Percentiles rank a stretch among this genome's conserved stretches.
These are phyloP conservation scores for Starmera dryadoides DNA, from an alignment of 805 yeast species.

Conservation along the genomic window DNA sequence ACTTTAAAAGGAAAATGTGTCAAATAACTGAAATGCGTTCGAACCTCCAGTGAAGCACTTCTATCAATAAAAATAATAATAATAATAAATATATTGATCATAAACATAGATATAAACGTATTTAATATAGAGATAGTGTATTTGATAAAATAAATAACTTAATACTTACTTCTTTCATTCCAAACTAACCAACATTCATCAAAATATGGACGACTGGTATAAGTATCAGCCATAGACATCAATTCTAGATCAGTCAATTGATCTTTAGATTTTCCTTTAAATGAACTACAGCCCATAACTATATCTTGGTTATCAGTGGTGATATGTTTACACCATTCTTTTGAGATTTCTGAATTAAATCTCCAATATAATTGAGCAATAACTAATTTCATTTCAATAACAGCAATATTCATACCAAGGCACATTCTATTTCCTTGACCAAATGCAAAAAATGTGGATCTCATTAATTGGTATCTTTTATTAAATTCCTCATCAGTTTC, in stretches of 20 bases:
- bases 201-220: conserved; percentile 43
- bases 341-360: conserved; percentile 30
- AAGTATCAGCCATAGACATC: conserved; percentile 52
- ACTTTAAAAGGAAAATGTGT: too few relatives aligned
- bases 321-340: conserved; percentile 35
- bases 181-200: conserved; percentile 44
- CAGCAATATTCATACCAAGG: conserved; percentile 61
- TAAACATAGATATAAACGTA: too few relatives aligned
- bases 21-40: too few relatives aligned
- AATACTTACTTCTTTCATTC: too few relatives aligned
- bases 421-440: conserved; percentile 75
- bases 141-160: too few relatives aligned
- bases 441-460: conserved; percentile 54
- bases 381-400: conserved; percentile 55
- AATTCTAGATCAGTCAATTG: conserved; percentile 32
- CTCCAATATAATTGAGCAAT: conserved; percentile 48
- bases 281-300: conserved; percentile 17
- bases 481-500: conserved; percentile 29
- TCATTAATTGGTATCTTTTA: conserved; percentile 36
- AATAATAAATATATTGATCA: too few relatives aligned
- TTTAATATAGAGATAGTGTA: too few relatives aligned
- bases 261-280: conserved; percentile 4
- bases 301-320: conserved; percentile 12
- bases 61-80: too few relatives aligned
- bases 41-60: too few relatives aligned